Conservation (phyloP, 495 filamentous ascomycete species). For the Trichoderma erinaceum region DNA sequence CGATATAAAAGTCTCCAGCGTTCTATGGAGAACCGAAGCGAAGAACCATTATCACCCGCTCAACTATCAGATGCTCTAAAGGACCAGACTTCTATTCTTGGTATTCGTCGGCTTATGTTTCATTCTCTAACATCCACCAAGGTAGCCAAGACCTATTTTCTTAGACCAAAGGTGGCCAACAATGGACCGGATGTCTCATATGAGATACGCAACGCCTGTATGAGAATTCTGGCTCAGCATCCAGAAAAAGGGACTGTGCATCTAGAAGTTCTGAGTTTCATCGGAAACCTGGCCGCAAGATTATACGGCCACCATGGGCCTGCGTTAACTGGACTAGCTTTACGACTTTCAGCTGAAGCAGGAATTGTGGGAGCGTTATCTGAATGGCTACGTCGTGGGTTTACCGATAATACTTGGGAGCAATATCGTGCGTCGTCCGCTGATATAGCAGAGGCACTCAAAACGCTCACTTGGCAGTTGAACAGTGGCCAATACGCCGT, state of each 20-base stretch:
- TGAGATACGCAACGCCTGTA: background rate
- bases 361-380: background rate
- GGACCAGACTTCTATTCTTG: background rate
- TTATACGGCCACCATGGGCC: background rate
- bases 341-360: background rate
- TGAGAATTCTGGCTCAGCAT: background rate
- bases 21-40: background rate
- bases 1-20: background rate
- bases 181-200: background rate
- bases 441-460: background rate
- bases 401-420: background rate
- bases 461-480: background rate
- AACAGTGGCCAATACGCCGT: background rate
- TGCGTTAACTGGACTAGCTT: background rate
- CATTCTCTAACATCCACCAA: background rate
- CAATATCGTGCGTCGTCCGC: background rate
- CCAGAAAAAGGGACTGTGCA: background rate
- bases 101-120: constrained; percentile 9
- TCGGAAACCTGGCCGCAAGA: background rate
- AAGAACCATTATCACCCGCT: background rate
- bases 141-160: background rate
- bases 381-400: constrained; percentile 2
- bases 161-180: background rate
- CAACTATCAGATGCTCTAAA: background rate
- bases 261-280: background rate